Conservation (phyloP, 345 rosid species). For the Rhodamnia rubescens region DNA sequence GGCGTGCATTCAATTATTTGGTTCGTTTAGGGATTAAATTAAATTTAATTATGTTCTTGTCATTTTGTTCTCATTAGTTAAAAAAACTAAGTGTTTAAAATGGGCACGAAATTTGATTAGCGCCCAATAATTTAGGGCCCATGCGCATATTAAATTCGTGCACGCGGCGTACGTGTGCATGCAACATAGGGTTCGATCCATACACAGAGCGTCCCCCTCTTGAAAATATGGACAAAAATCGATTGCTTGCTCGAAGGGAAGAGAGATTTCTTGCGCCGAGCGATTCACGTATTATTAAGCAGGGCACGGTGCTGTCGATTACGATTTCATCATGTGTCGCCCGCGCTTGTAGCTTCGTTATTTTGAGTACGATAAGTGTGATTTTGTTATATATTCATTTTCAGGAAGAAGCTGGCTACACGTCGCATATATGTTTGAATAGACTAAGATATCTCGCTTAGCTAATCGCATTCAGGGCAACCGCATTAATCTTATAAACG, state of each 20-base stretch:
- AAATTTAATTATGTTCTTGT: not conserved
- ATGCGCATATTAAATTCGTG: not conserved
- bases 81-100: not conserved
- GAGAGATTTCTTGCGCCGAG: not conserved
- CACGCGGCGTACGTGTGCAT: not conserved
- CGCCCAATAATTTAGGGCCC: not conserved
- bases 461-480: too few species aligned
- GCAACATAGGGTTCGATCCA: not conserved
- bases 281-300: not conserved
- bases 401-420: too few species aligned
- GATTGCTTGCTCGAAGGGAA: not conserved
- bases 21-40: not conserved
- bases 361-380: not conserved
- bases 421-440: too few species aligned
- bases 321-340: not conserved
- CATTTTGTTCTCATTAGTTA: not conserved
- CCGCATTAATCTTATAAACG: too few species aligned
- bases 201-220: not conserved
- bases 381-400: too few species aligned
- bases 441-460: too few species aligned
- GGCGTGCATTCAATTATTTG: not conserved
- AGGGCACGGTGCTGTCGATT: rapidly evolving
- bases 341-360: not conserved
- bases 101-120: not conserved
- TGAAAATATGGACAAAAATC: not conserved